These are phyloP conservation scores for Epichloe glyceriae DNA, from an alignment of 2,329 filamentous ascomycete genomes.

Conservation along the genomic window DNA sequence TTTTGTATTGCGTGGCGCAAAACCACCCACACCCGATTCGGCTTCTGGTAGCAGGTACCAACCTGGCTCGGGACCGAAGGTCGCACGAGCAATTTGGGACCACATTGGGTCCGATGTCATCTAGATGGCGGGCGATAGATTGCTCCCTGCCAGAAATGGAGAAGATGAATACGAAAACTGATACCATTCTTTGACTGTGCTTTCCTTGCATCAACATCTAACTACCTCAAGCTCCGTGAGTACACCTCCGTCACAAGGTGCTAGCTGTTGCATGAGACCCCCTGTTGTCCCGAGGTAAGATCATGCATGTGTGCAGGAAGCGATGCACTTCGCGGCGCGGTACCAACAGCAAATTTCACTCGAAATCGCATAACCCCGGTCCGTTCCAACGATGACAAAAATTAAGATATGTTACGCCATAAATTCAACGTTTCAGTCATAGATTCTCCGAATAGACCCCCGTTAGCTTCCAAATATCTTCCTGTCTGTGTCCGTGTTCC, in stretches of 20 bases:
- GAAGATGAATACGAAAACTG: no score
- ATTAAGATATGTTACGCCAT: constrained; percentile 4
- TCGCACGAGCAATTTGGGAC: background rate
- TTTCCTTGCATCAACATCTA: background rate
- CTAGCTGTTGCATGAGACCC: background rate
- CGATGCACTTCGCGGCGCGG: background rate
- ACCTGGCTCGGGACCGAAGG: background rate
- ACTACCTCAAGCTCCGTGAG: background rate
- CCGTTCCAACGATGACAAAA: background rate
- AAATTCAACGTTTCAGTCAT: constrained; percentile 1
- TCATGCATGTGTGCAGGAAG: background rate
- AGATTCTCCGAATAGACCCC: background rate
- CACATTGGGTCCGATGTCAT: background rate
- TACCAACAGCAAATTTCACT: background rate
- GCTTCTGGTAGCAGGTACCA: background rate
- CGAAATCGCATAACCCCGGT: background rate
- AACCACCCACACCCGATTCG: no score
- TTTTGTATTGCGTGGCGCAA: background rate
- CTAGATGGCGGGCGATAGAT: background rate
- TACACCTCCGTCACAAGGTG: background rate
- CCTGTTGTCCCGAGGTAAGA: background rate
- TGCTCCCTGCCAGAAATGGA: background rate
- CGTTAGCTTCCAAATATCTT: background rate
- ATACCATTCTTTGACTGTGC: background rate
- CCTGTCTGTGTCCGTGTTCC: background rate